These are phyloP conservation scores for Penicillium coprophilum DNA, from an alignment of 495 filamentous ascomycete species.

Conservation along the genomic window DNA sequence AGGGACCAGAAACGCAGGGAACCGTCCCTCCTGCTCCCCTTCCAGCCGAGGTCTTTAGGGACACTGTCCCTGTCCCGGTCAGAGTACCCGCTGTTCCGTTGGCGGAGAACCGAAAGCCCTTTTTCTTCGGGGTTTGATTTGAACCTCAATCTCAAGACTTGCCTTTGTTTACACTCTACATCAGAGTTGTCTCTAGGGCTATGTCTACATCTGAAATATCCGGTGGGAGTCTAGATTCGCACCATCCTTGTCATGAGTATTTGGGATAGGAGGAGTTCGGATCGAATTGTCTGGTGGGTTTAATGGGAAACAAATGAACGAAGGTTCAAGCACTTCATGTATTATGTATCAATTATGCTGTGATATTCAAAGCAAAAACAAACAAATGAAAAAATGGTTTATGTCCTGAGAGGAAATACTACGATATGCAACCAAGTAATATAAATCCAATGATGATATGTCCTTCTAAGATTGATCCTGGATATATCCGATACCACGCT, in stretches of 20 bases:
- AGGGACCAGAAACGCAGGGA: background rate
- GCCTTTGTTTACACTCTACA: background rate
- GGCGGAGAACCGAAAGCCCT: conserved; percentile 48
- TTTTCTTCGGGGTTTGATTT: conserved; percentile 45
- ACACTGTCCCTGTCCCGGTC: conserved; percentile 70
- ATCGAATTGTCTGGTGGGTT: background rate
- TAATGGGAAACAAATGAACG: background rate
- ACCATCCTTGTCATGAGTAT: background rate
- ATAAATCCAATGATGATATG: too few species aligned
- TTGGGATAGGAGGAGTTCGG: background rate
- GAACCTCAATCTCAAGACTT: background rate
- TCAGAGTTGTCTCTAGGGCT: background rate
- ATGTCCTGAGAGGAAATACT: background rate
- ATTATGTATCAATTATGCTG: background rate
- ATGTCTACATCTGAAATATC: background rate
- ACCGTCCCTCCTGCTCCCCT: background rate
- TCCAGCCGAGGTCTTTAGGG: conserved; percentile 48
- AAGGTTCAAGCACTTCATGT: background rate
- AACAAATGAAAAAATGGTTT: background rate
- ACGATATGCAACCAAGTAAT: background rate
- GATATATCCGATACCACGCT: conserved; percentile 14
- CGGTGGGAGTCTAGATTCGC: background rate
- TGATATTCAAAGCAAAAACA: background rate
- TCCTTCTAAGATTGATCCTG: background rate
- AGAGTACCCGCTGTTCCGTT: conserved; percentile 55